Percentiles rank a stretch among this genome's conserved stretches.
phyloP scores from a whole-genome alignment of 352 stramenopile genomes.

The Lagenidium sp. region DNA sequence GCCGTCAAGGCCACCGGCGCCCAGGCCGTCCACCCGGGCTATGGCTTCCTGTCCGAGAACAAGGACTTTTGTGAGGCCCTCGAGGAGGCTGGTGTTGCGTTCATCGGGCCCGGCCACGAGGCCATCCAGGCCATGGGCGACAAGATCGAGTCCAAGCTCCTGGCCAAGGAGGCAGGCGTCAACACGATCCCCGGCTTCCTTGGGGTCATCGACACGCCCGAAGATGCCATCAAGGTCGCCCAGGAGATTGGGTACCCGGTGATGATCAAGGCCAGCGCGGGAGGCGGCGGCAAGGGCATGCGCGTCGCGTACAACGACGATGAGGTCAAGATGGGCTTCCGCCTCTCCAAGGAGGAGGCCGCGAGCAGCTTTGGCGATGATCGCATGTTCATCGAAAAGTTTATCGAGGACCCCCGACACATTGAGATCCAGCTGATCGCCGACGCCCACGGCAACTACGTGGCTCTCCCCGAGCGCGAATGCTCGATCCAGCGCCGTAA shows the following conservation, averaged over 20 bases:
- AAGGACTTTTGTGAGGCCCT: conserved; percentile 63
- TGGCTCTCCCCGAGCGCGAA: conserved; percentile 89
- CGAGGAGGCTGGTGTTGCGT: conserved; percentile 69
- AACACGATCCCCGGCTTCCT: conserved; percentile 81
- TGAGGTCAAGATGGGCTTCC: conserved; percentile 83
- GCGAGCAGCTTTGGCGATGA: conserved; percentile 86
- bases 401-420: conserved; percentile 81
- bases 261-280: conserved; percentile 90
- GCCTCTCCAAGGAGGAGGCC: conserved; percentile 81
- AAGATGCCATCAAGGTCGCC: conserved; percentile 38
- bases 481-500: conserved; percentile 88
- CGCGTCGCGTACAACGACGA: conserved; percentile 90
- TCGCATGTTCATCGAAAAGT: conserved; percentile 90
- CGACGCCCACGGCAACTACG: conserved; percentile 85
- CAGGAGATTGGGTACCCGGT: conserved; percentile 88
- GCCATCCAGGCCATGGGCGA: conserved; percentile 90
- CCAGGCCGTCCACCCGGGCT: conserved; percentile 86
- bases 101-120: conserved; percentile 83
- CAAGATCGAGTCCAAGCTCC: conserved; percentile 90
- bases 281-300: conserved; percentile 96
- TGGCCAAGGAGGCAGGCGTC: conserved; percentile 74
- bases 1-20: conserved; percentile 47
- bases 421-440: conserved; percentile 92
- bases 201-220: conserved; percentile 67
- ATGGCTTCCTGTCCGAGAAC: conserved; percentile 90